These are phyloP conservation scores for Colletotrichum lentis DNA, from an alignment of 2,329 filamentous ascomycete species.

Conservation along the genomic window DNA sequence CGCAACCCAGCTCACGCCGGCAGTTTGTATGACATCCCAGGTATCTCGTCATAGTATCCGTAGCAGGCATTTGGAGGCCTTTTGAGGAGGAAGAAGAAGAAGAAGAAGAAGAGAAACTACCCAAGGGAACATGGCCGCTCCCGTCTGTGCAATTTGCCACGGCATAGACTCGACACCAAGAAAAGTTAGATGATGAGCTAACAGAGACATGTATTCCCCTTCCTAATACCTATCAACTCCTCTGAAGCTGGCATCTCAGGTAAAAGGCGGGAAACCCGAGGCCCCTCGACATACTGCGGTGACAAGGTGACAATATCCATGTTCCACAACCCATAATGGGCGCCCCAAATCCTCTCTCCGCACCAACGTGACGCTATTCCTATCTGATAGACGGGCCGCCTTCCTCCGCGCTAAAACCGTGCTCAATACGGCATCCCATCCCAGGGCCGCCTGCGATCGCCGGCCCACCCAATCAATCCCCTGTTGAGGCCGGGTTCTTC, in stretches of 20 bases:
- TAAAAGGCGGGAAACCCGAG: background rate
- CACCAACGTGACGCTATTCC: conserved; percentile 30
- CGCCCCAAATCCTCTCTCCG: background rate
- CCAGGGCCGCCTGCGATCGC: conserved; percentile 10
- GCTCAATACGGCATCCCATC: conserved; percentile 27
- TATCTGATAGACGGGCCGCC: conserved; percentile 39
- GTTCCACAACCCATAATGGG: background rate
- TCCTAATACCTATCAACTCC: background rate
- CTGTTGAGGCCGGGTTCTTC: background rate
- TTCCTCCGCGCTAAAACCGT: conserved; percentile 38
- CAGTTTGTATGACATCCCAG: background rate
- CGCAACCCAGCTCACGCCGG: background rate
- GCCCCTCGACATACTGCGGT: background rate
- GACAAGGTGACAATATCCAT: background rate
- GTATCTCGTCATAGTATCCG: background rate
- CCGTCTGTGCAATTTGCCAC: background rate
- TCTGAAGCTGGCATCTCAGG: background rate
- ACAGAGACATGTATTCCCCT: background rate
- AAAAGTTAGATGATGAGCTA: no score
- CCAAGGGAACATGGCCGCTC: background rate
- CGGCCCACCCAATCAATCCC: conserved; percentile 11
- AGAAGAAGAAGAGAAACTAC: no score
- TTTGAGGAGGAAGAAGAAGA: no score
- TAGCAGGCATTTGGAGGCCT: background rate
- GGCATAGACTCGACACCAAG: background rate